phyloP scores from a whole-genome alignment of 345 rosid species.

The Eucalyptus pauciflora region DNA sequence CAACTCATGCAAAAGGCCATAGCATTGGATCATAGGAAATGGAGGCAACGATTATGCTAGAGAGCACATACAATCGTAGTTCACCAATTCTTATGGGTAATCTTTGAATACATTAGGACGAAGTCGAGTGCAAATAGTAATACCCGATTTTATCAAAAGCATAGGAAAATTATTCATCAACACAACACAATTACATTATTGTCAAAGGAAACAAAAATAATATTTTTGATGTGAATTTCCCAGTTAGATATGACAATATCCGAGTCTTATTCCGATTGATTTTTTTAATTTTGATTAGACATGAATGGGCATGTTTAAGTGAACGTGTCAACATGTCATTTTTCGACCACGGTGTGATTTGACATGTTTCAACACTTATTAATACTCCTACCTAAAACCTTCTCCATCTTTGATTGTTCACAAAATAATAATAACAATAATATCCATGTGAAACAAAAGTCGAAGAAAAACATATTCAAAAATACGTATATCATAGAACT shows the following conservation, averaged over 20 bases:
- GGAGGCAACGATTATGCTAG: not conserved
- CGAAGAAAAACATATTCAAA: not conserved
- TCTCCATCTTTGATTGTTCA: not conserved
- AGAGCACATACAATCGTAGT: not conserved
- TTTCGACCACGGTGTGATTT: not conserved
- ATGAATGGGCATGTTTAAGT: not conserved
- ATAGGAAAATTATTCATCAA: not conserved
- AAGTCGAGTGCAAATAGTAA: not conserved
- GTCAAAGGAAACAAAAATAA: not conserved
- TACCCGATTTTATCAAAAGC: not conserved
- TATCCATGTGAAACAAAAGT: not conserved
- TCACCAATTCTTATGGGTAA: not conserved
- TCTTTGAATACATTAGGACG: not conserved
- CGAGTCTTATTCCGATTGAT: fast-evolving
- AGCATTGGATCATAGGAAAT: not conserved
- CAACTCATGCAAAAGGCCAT: not conserved
- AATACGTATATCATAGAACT: not conserved
- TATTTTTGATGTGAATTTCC: not conserved
- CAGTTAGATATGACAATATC: not conserved
- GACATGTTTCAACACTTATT: not conserved
- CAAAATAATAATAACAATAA: not conserved
- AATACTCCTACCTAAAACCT: not conserved
- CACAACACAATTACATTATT: not conserved
- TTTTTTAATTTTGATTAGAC: not conserved
- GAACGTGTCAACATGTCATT: not conserved